These are phyloP conservation scores for Colletotrichum sp. DNA, from an alignment of 2,329 filamentous ascomycete genomes.

Conservation along the genomic window DNA sequence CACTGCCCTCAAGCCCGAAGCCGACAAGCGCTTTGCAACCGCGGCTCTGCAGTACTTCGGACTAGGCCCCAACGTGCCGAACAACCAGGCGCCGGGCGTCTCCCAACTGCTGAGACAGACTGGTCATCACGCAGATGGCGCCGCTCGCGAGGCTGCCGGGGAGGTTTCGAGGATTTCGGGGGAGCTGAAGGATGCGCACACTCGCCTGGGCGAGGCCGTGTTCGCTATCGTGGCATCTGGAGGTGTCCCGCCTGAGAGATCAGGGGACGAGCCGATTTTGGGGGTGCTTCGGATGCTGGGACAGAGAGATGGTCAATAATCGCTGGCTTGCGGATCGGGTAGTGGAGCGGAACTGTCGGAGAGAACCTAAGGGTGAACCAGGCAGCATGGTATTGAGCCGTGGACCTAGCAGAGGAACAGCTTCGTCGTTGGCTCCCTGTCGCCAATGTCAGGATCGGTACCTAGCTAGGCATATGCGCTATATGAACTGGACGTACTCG, in stretches of 20 bases:
- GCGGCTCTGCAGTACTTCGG: neutral
- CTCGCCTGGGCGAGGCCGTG: neutral
- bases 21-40: neutral
- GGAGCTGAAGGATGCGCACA: neutral
- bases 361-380: neutral
- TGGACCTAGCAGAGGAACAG: neutral
- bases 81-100: neutral
- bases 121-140: neutral
- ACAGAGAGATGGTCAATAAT: neutral
- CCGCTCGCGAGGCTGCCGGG: neutral
- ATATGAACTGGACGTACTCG: neutral
- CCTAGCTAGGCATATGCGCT: neutral
- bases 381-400: neutral
- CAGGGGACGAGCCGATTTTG: neutral
- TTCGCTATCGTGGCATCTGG: neutral
- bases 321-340: neutral
- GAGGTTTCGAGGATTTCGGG: neutral
- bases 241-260: neutral
- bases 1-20: too few relatives aligned
- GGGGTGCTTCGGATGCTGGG: neutral
- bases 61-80: neutral
- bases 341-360: neutral
- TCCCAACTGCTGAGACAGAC: neutral
- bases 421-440: neutral
- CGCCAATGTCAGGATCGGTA: neutral